Evolutionary conservation across 2,329 filamentous ascomycete genomes (phyloP).

Genomic region (Lachnellula occidentalis): DNA sequence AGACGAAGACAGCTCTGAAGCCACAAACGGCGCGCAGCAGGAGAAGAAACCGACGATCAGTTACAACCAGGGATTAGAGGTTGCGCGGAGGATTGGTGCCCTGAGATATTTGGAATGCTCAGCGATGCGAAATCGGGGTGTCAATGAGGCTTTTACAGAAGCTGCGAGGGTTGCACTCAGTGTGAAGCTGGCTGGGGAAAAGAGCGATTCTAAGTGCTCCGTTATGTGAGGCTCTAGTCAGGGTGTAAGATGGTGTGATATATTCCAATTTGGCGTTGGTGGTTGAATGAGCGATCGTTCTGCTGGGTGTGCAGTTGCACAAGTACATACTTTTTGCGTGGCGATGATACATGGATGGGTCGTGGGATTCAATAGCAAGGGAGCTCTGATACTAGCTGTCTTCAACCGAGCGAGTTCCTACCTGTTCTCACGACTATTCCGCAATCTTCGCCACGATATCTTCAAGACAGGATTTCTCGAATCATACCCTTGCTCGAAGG

Average conservation of each 20-base stretch:
- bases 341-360: background rate
- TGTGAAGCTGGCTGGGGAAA: constrained; percentile 55
- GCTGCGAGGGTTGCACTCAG: constrained; percentile 87
- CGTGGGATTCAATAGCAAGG: background rate
- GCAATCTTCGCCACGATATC: background rate
- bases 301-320: background rate
- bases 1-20: constrained; percentile 40
- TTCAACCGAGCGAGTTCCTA: background rate
- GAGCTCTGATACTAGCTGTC: background rate
- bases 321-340: constrained; percentile 8
- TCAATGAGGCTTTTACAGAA: constrained; percentile 98
- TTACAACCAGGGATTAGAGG: constrained; percentile 87
- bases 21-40: constrained; percentile 38
- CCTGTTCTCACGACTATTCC: background rate
- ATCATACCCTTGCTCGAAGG: constrained; percentile 1
- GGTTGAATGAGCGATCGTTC: constrained; percentile 6
- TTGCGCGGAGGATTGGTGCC: constrained; percentile 86
- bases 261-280: constrained; percentile 9
- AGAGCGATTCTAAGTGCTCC: constrained; percentile 53
- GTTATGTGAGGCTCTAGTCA: constrained; percentile 45
- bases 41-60: constrained; percentile 72
- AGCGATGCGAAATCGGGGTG: constrained; percentile 94
- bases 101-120: constrained; percentile 97
- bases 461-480: background rate
- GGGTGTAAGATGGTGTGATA: constrained; percentile 5